A percentile compares a stretch with the other conserved stretches of the same genome.
phyloP scores from a whole-genome alignment of 148 eudicot genomes.

The Gaultheria prostrata region DNA sequence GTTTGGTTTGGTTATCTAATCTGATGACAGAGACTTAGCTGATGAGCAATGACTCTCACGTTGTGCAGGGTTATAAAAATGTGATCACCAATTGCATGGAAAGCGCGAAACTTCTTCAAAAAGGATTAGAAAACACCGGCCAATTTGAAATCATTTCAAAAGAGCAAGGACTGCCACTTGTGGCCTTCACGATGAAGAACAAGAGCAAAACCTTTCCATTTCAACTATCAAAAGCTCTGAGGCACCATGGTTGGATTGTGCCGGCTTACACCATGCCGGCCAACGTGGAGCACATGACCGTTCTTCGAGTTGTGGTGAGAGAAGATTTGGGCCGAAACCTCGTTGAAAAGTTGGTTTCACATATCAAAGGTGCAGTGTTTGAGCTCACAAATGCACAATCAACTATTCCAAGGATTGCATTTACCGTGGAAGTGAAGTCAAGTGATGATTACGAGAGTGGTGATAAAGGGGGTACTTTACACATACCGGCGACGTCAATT shows the following conservation, averaged over 20 bases:
- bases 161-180: slow-evolving; percentile 1
- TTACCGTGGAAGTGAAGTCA: slow-evolving; percentile 39
- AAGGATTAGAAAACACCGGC: slow-evolving; percentile 10
- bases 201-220: neutral
- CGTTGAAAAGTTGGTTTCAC: slow-evolving; percentile 37
- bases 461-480: slow-evolving; percentile 22
- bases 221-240: slow-evolving; percentile 7
- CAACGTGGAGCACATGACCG: slow-evolving; percentile 8
- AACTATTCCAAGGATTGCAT: slow-evolving; percentile 26
- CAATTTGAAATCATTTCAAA: slow-evolving; percentile 7
- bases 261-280: slow-evolving; percentile 15
- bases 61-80: slow-evolving; percentile 5
- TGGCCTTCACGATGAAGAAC: slow-evolving; percentile 6
- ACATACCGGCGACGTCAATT: slow-evolving; percentile 38
- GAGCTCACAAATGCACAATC: slow-evolving; percentile 22
- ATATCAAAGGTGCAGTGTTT: slow-evolving; percentile 25
- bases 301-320: slow-evolving; percentile 13
- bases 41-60: neutral
- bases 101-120: neutral
- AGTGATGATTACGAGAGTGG: slow-evolving; percentile 21
- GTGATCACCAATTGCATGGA: slow-evolving; percentile 14
- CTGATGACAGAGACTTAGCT: neutral
- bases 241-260: slow-evolving; percentile 11
- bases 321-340: slow-evolving; percentile 26
- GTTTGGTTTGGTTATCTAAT: neutral